A percentile compares a stretch with the other conserved stretches of the same genome.
Conservation (phyloP, 768 basidiomycete genomes). For the Rickenella mellea region DNA sequence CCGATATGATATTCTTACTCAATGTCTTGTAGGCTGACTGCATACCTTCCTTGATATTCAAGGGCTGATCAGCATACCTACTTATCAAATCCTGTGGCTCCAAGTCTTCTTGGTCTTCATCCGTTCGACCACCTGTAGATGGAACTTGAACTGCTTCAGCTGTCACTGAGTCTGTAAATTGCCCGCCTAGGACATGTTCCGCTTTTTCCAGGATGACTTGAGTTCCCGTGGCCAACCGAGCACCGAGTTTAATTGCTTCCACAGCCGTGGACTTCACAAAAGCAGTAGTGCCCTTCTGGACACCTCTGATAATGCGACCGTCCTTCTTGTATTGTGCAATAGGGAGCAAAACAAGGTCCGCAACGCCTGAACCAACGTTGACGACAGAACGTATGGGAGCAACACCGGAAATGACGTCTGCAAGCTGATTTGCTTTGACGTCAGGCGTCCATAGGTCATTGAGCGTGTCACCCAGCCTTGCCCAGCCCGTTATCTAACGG, state of each 20-base stretch:
- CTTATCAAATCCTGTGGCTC: constrained; percentile 56
- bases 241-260: constrained; percentile 92
- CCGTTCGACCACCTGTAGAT: constrained; percentile 13
- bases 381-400: constrained; percentile 94
- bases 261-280: constrained; percentile 93
- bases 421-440: constrained; percentile 96
- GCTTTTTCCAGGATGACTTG: constrained; percentile 96
- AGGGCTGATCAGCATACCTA: constrained; percentile 88
- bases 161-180: constrained; percentile 55
- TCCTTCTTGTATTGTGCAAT: constrained; percentile 98
- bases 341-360: constrained; percentile 89
- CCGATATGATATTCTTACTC: constrained; percentile 78
- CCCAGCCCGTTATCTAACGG: constrained; percentile 83
- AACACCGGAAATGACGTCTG: constrained; percentile 94
- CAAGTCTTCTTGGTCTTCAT: constrained; percentile 31
- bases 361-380: constrained; percentile 94
- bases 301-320: constrained; percentile 80
- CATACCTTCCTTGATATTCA: constrained; percentile 75
- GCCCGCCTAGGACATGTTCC: constrained; percentile 80
- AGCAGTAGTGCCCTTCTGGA: constrained; percentile 88
- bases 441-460: constrained; percentile 99
- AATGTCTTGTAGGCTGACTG: constrained; percentile 88
- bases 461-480: constrained; percentile 79
- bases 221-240: constrained; percentile 89
- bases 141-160: constrained; percentile 50